phyloP scores from a whole-genome alignment of 2,329 filamentous ascomycete genomes.

The Botryotinia calthae region DNA sequence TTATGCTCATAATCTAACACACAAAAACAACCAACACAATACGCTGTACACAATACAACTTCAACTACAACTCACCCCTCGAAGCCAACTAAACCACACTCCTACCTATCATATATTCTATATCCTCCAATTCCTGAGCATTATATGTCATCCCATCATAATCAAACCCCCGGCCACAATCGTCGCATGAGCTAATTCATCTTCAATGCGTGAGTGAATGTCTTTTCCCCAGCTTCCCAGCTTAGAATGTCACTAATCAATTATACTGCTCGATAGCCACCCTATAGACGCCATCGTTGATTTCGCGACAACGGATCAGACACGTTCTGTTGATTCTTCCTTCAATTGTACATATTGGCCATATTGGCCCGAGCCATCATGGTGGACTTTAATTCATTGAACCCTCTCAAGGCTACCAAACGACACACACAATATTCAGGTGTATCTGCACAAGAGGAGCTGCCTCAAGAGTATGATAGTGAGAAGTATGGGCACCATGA shows the following conservation, averaged over 20 bases:
- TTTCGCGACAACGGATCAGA: not conserved
- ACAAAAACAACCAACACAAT: not conserved
- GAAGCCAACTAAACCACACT: not conserved
- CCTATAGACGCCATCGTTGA: not conserved
- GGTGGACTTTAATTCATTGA: constrained; percentile 48
- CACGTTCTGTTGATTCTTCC: not conserved
- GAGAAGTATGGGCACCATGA: constrained; percentile 34
- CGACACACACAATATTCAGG: constrained; percentile 33
- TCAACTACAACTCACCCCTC: not conserved
- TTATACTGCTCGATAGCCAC: not conserved
- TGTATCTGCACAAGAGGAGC: constrained; percentile 20
- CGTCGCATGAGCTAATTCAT: not conserved
- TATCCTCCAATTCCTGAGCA: not conserved
- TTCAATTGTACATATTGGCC: constrained; percentile 7
- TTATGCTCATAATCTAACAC: not conserved
- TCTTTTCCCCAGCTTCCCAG: not conserved
- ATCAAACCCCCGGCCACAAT: not conserved
- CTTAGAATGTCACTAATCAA: not conserved
- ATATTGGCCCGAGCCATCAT: constrained; percentile 39
- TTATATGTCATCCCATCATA: not conserved
- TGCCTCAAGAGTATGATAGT: constrained; percentile 28
- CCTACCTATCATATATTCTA: not conserved
- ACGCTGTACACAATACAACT: not conserved
- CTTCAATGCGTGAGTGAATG: constrained; percentile 8
- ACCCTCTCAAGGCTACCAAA: constrained; percentile 42